phyloP scores from a whole-genome alignment of 176 grass and related monocot species.

The maize (Zea mays) region DNA sequence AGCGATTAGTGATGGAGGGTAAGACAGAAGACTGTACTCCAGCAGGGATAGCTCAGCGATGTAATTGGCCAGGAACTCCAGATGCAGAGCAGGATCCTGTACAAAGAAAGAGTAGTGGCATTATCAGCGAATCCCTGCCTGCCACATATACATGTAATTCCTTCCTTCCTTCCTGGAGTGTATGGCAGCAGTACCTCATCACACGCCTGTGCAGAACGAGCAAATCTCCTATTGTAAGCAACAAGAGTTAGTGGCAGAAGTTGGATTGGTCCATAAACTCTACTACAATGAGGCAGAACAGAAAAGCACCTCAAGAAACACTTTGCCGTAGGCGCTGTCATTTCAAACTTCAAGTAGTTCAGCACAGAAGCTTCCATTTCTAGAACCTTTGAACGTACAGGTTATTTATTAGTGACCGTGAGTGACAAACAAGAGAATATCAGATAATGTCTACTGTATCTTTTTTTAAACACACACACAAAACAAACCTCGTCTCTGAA shows the following conservation, averaged over 20 bases:
- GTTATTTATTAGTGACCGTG: no score
- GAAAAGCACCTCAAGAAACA: slow-evolving; percentile 77
- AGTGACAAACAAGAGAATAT: no score
- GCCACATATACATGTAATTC: background rate
- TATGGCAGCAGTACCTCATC: slow-evolving; percentile 54
- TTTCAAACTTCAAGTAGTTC: slow-evolving; percentile 92
- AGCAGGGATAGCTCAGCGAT: no score
- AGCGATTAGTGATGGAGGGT: no score
- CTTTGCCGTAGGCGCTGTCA: slow-evolving; percentile 85
- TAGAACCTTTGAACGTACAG: no score
- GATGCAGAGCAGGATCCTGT: slow-evolving; percentile 63
- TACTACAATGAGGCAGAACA: slow-evolving; percentile 4
- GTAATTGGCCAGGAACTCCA: no score
- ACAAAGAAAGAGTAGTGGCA: slow-evolving; percentile 1
- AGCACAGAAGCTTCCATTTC: slow-evolving; percentile 51
- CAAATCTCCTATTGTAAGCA: slow-evolving; percentile 71
- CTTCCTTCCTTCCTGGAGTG: no score
- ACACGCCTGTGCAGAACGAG: slow-evolving; percentile 77
- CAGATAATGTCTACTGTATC: no score
- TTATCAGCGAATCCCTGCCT: slow-evolving; percentile 18
- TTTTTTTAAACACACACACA: no score
- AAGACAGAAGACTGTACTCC: no score
- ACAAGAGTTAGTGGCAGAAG: slow-evolving; percentile 14
- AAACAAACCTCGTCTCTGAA: no score
- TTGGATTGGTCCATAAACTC: background rate